Base-by-base conservation (phyloP, 23 red algal species). In the Cyanidioschyzon merolae region DNA sequence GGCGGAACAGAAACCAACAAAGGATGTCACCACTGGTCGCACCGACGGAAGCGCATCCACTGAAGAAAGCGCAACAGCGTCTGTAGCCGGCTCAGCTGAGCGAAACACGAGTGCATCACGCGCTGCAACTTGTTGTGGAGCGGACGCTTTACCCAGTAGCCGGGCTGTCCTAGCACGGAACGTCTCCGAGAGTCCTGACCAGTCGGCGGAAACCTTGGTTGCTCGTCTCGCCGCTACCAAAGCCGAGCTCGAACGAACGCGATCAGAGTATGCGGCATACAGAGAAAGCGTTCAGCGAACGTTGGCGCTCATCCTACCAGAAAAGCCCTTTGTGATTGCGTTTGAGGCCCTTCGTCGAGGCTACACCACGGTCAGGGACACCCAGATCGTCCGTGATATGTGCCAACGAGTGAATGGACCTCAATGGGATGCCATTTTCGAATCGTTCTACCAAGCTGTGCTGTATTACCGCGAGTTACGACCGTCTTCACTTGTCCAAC, bases 341-440 rank as follows among this genome's bases (percentile, higher is more conserved):
- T 80, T 86, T 79, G 83, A 86, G 45, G 87, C 87, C 16, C 63
- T 90, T 50, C 7, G 85, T 26, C 67, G 79, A 1, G 87, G 87
- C n/a, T 90, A 76, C 54, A 86, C 87, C 1, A 85, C 76, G 7
- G n/a, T 68, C 2, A 12, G 76, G 37, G 87, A 90, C 71, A 76
- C 76, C 2, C 21, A 34, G 40, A 57, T 57, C 1, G 76, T 90
- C 29, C 45, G 77, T 34, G 74, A 86, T 37, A 76, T 90, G 86
- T 83, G 79, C 59, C 37, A 77, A 37, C 34, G 37, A 3, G 27
- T 82, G 26, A 77, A 84, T 32, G 38, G 39, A 0, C 80, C 74
- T 7, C 36, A 2, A 16, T 95, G 86, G 86, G 51, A 75, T 45
- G 58, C 76, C 15, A 59, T 95, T 18, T 79, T 86, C 39, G 32